Percentiles rank a stretch among this genome's conserved stretches.
Evolutionary conservation across 768 basidiomycete species (phyloP).

Genomic region (Crassisporium funariophilum): DNA sequence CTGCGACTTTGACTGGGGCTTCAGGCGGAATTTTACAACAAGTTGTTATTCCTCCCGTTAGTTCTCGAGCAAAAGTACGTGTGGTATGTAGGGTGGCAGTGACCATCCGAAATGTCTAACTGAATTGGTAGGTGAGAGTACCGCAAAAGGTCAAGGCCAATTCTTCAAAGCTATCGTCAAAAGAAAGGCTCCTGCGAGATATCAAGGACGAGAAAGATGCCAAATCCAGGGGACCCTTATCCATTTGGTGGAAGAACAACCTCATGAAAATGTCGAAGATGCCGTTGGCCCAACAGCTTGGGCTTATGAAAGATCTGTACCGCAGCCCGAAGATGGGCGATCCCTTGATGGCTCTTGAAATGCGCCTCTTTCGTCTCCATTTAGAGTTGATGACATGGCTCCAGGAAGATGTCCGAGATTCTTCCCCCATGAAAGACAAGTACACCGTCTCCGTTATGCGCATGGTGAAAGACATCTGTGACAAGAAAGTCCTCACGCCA

Average conservation of each 20-base stretch:
- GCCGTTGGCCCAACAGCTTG: conserved; percentile 32
- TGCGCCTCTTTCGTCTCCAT: conserved; percentile 54
- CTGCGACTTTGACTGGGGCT: conserved; percentile 66
- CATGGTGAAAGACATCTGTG: conserved; percentile 46
- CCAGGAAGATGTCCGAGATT: conserved; percentile 41
- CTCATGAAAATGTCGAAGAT: conserved; percentile 40
- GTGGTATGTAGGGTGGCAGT: no score
- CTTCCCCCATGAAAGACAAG: conserved; percentile 41
- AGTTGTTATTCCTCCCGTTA: conserved; percentile 51
- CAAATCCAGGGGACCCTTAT: conserved; percentile 39
- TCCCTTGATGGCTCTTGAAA: conserved; percentile 49
- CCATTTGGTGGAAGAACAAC: conserved; percentile 55
- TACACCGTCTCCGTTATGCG: conserved; percentile 50
- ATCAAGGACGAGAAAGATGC: conserved; percentile 48
- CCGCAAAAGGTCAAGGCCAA: no score
- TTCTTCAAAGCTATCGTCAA: conserved; percentile 21
- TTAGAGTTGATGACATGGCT: conserved; percentile 57
- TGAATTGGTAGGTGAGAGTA: no score
- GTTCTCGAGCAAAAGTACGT: neutral
- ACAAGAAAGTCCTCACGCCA: conserved; percentile 37
- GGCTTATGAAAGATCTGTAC: conserved; percentile 37
- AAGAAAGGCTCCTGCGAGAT: conserved; percentile 37
- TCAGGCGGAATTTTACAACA: conserved; percentile 53
- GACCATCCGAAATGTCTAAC: no score
- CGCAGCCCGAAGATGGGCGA: conserved; percentile 48